These are phyloP conservation scores for Mortierella sp. DNA, from an alignment of 371 early-diverging fungal genomes.

Conservation along the genomic window DNA sequence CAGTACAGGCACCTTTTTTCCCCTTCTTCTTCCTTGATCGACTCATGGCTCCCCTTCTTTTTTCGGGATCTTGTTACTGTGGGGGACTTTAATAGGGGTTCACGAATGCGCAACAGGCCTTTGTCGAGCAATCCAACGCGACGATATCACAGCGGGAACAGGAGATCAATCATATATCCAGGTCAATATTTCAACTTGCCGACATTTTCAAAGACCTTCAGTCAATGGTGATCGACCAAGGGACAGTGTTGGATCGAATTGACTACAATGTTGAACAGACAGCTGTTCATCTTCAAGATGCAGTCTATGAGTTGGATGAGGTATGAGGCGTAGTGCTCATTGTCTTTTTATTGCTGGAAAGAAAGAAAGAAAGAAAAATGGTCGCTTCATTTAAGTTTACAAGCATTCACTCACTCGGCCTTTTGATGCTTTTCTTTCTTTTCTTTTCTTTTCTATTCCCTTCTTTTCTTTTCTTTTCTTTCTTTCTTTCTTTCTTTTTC, in stretches of 20 bases:
- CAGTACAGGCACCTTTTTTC: slow-evolving; percentile 25
- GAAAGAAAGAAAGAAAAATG: background rate
- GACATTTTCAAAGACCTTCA: slow-evolving; percentile 94
- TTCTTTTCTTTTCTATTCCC: background rate
- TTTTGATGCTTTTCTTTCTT: too few relatives aligned
- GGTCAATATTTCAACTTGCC: slow-evolving; percentile 91
- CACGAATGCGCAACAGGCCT: slow-evolving; percentile 85
- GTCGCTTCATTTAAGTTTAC: background rate
- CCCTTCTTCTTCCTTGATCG: slow-evolving; percentile 17
- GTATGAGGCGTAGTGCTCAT: slow-evolving; percentile 55
- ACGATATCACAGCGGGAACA: slow-evolving; percentile 85
- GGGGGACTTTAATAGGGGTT: slow-evolving; percentile 66
- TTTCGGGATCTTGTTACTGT: slow-evolving; percentile 10
- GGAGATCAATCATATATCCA: slow-evolving; percentile 92
- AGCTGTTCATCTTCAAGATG: slow-evolving; percentile 80
- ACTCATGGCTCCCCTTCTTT: too few relatives aligned
- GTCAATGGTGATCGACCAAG: slow-evolving; percentile 96
- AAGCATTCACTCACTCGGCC: background rate
- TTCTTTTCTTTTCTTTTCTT: background rate
- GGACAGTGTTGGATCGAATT: slow-evolving; percentile 95
- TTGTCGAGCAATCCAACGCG: slow-evolving; percentile 72
- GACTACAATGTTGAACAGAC: slow-evolving; percentile 96
- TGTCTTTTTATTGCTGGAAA: too few relatives aligned
- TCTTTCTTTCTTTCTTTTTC: background rate
- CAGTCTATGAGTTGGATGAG: slow-evolving; percentile 85